phyloP scores from a whole-genome alignment of 179 eudicot genomes.

The Silene coronaria region DNA sequence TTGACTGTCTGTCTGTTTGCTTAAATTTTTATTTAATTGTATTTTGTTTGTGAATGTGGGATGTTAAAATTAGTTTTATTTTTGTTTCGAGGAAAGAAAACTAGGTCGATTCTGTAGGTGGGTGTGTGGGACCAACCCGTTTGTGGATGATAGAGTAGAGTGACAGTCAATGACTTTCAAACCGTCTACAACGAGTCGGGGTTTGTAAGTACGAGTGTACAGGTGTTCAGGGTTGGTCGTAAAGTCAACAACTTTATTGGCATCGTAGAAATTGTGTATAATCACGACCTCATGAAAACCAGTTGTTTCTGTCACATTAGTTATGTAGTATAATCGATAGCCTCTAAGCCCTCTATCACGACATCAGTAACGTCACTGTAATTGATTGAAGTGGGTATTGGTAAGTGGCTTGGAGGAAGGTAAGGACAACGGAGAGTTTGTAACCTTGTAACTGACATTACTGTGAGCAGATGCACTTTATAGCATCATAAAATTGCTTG shows the following conservation, averaged over 20 bases:
- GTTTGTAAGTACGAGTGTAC: not conserved
- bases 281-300: not conserved
- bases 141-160: not conserved
- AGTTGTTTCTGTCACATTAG: not conserved
- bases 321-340: not conserved
- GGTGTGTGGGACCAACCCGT: too few relatives aligned
- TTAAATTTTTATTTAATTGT: not conserved
- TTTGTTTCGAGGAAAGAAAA: not conserved
- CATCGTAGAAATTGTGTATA: not conserved
- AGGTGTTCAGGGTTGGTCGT: not conserved
- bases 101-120: not conserved
- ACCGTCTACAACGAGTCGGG: not conserved
- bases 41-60: not conserved
- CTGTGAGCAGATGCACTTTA: not conserved
- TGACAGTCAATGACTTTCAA: not conserved
- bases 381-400: not conserved
- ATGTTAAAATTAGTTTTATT: not conserved
- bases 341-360: not conserved
- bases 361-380: not conserved
- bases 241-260: not conserved
- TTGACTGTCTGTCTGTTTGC: not conserved
- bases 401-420: too few relatives aligned
- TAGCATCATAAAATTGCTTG: not conserved
- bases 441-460: too few relatives aligned
- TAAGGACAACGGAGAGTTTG: too few relatives aligned